Percentiles rank a stretch among this genome's conserved stretches.
Evolutionary conservation across 2,329 filamentous ascomycete genomes (phyloP).

Genomic region (Cladosporium colombiae): DNA sequence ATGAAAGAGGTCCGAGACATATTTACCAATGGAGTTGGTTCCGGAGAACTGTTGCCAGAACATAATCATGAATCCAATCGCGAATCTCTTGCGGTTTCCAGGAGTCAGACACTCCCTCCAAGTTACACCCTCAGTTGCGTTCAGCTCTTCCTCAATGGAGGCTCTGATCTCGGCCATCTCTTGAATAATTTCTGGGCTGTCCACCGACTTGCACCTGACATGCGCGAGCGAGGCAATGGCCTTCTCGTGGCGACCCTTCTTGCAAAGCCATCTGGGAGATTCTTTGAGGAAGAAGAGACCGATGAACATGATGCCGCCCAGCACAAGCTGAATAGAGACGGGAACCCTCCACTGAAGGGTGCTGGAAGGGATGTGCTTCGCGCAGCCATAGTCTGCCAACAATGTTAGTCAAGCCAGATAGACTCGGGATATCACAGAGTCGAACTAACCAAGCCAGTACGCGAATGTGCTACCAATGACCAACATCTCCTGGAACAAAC

Average conservation of each 20-base stretch:
- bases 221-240: slow-evolving; percentile 58
- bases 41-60: slow-evolving; percentile 25
- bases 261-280: slow-evolving; percentile 40
- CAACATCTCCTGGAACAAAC: slow-evolving; percentile 24
- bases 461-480: slow-evolving; percentile 30
- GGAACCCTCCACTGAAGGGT: slow-evolving; percentile 51
- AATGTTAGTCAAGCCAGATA: neutral
- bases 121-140: slow-evolving; percentile 43
- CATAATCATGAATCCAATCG: slow-evolving; percentile 26
- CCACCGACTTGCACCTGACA: slow-evolving; percentile 51
- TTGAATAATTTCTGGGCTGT: slow-evolving; percentile 27
- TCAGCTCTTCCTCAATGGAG: slow-evolving; percentile 46
- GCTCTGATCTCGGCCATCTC: slow-evolving; percentile 44
- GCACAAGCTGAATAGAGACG: slow-evolving; percentile 63
- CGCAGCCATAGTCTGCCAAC: slow-evolving; percentile 24
- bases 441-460: slow-evolving; percentile 31
- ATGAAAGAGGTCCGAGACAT: neutral
- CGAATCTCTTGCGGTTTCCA: slow-evolving; percentile 23
- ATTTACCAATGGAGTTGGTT: slow-evolving; percentile 33
- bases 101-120: slow-evolving; percentile 41
- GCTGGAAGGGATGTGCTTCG: slow-evolving; percentile 18
- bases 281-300: slow-evolving; percentile 46
- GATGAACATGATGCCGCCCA: slow-evolving; percentile 55
- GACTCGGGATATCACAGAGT: too few species aligned
- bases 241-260: slow-evolving; percentile 47